Evolutionary conservation across 2,329 filamentous ascomycete genomes (phyloP).

Genomic region (Colletotrichum falcatum): DNA sequence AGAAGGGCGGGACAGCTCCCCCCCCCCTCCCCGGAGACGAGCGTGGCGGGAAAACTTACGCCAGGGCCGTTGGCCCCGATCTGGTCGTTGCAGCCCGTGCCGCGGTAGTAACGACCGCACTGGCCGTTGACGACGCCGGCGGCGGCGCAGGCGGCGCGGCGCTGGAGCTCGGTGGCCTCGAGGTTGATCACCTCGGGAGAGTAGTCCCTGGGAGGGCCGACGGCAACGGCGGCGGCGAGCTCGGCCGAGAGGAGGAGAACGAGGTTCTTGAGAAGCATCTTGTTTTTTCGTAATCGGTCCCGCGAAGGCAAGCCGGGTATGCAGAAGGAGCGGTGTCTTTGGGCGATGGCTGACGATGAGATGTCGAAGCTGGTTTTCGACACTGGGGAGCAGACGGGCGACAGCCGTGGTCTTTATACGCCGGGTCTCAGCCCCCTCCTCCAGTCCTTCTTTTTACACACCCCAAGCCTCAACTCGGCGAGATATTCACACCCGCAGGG

Average conservation of each 20-base stretch:
- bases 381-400: not conserved
- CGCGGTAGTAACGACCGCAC: constrained; percentile 8
- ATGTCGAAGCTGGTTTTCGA: not conserved
- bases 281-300: not conserved
- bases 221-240: not conserved
- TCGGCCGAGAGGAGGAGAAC: not conserved
- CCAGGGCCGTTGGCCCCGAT: not conserved
- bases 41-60: not conserved
- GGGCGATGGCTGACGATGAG: not conserved
- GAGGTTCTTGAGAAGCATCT: not conserved
- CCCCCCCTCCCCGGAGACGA: not conserved
- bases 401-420: not conserved
- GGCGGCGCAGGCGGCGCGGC: constrained; percentile 4
- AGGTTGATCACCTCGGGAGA: constrained; percentile 5
- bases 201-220: not conserved
- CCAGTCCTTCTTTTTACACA: fast-evolving
- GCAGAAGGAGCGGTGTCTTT: not conserved
- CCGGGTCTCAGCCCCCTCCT: not conserved
- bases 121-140: constrained; percentile 9
- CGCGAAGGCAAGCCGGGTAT: not conserved
- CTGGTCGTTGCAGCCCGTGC: constrained; percentile 13
- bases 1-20: not conserved
- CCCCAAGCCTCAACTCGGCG: not conserved
- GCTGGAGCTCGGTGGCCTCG: constrained; percentile 8
- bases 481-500: not conserved